Evolutionary conservation across 2,329 filamentous ascomycete genomes (phyloP), one percentile per base, ranked within the genome.

Genomic region (Trichophyton rubrum): DNA sequence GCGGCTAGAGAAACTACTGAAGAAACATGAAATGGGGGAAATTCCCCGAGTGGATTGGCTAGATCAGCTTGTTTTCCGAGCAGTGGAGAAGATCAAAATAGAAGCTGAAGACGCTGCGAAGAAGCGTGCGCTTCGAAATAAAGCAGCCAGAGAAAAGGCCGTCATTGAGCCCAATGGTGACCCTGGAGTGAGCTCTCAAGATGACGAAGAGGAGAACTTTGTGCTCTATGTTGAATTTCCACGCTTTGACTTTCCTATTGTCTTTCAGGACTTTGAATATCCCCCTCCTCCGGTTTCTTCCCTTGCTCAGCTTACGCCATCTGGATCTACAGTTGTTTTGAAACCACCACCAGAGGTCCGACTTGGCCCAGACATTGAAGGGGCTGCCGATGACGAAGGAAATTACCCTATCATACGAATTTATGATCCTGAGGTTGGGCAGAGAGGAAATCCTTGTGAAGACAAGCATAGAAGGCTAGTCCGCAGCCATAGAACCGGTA

Each of bases 1-100:
- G 67, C 82, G 93, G 17, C 82, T 99, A 66, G 91, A 97, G 69
- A 86, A 85, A 59, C 74, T 97, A 22, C 88, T 99, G 71, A 99
- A 99, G 75, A 95, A 96, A 74, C 93, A 97, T 70, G 95, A 99
- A 71, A 95, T 96, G 87, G 91, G 90, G 17, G 93, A 99, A 71
- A 92, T 99, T 27, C 85, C 89, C 0, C 84, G 90, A 15, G 88
- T 96, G 56, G 89, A 95, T 68, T 99, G 93, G 95, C 82, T 99
- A 49, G 93, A 99, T 72, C 89, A 93, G 68, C 81, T 97, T 67
- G 91, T 96, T 2, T 99, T 95, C 71, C 85, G 92, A 45, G 87
- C 87, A 58, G 86, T 95, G 62, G 92, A 96, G 75, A 93, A 88
- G 74, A 80, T 85, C 61, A 83, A 86, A 22, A 71, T 84, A 2